These are phyloP conservation scores for Oryza brachyantha DNA, from an alignment of 176 grass and related monocot genomes.

Conservation along the genomic window DNA sequence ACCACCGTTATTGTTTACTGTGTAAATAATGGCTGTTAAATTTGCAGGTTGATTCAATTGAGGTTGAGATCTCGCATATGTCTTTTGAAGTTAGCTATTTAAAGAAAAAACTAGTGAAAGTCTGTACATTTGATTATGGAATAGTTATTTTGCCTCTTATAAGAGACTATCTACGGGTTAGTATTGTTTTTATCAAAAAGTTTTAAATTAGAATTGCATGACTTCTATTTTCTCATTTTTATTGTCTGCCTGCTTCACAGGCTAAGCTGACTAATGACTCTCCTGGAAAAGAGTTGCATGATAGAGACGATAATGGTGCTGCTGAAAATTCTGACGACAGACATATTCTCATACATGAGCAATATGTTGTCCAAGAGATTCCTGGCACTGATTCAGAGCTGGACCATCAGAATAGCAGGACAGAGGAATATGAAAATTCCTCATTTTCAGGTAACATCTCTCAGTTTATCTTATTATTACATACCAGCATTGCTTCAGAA, in stretches of 20 bases:
- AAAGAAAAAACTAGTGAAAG: neutral
- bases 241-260: neutral
- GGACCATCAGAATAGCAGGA: too few species aligned
- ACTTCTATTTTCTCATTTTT: too few species aligned
- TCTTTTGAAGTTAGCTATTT: neutral
- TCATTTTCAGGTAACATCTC: too few species aligned
- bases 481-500: too few species aligned
- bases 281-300: neutral
- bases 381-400: too few species aligned
- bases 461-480: too few species aligned
- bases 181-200: neutral
- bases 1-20: too few species aligned
- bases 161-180: constrained; percentile 13
- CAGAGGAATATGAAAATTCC: too few species aligned
- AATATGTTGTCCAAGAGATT: neutral
- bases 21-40: too few species aligned
- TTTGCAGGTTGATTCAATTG: neutral
- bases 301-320: neutral
- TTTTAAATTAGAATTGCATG: too few species aligned
- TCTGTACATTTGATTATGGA: constrained; percentile 11
- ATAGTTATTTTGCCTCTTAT: constrained; percentile 18
- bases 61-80: constrained; percentile 6
- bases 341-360: neutral
- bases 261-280: constrained; percentile 2
- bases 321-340: too few species aligned